A percentile compares a stretch with the other conserved stretches of the same genome.
Evolutionary conservation across 768 basidiomycete genomes (phyloP).

Genomic region (Pisolithus albus): DNA sequence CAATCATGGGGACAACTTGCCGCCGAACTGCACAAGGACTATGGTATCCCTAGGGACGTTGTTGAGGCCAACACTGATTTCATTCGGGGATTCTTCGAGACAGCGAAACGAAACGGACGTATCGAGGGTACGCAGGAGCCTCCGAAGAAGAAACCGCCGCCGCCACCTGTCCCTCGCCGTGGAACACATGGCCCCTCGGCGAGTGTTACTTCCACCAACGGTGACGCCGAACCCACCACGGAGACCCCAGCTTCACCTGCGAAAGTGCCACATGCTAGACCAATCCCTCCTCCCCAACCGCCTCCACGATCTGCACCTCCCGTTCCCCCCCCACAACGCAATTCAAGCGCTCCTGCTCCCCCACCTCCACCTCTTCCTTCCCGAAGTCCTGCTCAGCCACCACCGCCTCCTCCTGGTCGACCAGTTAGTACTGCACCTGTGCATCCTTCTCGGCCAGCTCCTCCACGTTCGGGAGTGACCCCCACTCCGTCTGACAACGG

Average conservation of each 20-base stretch:
- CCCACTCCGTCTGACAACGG: slow-evolving; percentile 24
- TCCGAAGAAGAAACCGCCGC: slow-evolving; percentile 40
- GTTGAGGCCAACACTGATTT: slow-evolving; percentile 80
- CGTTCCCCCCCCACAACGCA: slow-evolving; percentile 20
- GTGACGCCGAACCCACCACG: slow-evolving; percentile 17
- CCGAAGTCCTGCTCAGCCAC: slow-evolving; percentile 16
- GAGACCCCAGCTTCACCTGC: slow-evolving; percentile 31
- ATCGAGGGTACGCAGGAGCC: slow-evolving; percentile 30
- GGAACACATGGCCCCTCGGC: slow-evolving; percentile 19
- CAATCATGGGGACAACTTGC: slow-evolving; percentile 81
- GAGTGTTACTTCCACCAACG: slow-evolving; percentile 20
- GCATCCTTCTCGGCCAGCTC: slow-evolving; percentile 16
- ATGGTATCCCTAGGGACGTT: slow-evolving; percentile 61
- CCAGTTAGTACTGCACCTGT: slow-evolving; percentile 17
- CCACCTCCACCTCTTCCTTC: slow-evolving; percentile 26
- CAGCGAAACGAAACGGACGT: slow-evolving; percentile 35
- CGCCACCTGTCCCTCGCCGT: slow-evolving; percentile 30
- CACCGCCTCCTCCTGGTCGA: slow-evolving; percentile 31
- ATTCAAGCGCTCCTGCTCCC: slow-evolving; percentile 18
- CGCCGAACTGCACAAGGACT: slow-evolving; percentile 45
- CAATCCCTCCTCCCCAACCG: slow-evolving; percentile 31
- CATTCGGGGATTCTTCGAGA: slow-evolving; percentile 73
- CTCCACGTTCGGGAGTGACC: slow-evolving; percentile 24
- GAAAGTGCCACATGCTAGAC: slow-evolving; percentile 18
- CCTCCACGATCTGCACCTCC: slow-evolving; percentile 26